Percentiles rank a stretch among this genome's conserved stretches.
Evolutionary conservation across 2,329 filamentous ascomycete species (phyloP).

Genomic region (Ascochyta lentis): DNA sequence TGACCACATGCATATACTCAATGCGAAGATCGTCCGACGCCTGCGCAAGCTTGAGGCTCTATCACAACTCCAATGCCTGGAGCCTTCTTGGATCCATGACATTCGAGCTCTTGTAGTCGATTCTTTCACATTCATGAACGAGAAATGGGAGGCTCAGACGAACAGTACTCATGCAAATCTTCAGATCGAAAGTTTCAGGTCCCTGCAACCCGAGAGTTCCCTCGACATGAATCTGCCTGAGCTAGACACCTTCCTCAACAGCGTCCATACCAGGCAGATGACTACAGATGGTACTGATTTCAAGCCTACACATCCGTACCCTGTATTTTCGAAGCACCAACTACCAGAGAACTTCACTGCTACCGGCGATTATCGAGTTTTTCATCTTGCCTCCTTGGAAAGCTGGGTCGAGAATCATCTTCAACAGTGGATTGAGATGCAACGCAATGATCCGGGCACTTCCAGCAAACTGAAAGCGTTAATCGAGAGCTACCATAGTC

Average conservation of each 20-base stretch:
- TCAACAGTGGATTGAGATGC: slow-evolving; percentile 46
- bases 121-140: slow-evolving; percentile 18
- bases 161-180: slow-evolving; percentile 7
- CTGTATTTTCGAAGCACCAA: slow-evolving; percentile 13
- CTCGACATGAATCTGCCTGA: slow-evolving; percentile 24
- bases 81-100: slow-evolving; percentile 7
- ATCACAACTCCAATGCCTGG: slow-evolving; percentile 8
- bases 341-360: slow-evolving; percentile 11
- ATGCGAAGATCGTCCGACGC: slow-evolving; percentile 31
- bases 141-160: slow-evolving; percentile 17
- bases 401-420: slow-evolving; percentile 56
- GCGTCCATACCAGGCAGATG: slow-evolving; percentile 10
- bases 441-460: slow-evolving; percentile 28
- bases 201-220: slow-evolving; percentile 22
- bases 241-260: slow-evolving; percentile 26
- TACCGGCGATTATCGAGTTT: slow-evolving; percentile 38
- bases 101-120: slow-evolving; percentile 5
- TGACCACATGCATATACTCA: slow-evolving; percentile 19
- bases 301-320: slow-evolving; percentile 15
- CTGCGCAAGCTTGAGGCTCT: slow-evolving; percentile 31
- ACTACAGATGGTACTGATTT: slow-evolving; percentile 11
- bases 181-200: slow-evolving; percentile 4
- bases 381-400: slow-evolving; percentile 59
- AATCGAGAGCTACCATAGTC: slow-evolving; percentile 25
- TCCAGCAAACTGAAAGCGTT: slow-evolving; percentile 30